Base-by-base conservation (phyloP, 2,329 filamentous ascomycete genomes). In the Arthrobotrys sphaeroides region DNA sequence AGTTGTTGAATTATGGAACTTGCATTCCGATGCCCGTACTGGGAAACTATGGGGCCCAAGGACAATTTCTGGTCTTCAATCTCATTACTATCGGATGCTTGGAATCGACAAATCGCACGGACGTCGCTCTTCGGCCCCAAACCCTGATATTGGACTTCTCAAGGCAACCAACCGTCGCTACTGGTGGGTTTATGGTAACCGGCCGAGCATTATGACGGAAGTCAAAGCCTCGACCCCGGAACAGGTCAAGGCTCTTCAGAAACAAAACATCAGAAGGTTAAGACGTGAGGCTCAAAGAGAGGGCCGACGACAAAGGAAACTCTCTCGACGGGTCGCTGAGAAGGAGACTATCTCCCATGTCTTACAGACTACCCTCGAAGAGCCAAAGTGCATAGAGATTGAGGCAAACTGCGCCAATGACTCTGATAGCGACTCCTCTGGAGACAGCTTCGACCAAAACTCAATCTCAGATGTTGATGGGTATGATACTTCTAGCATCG, bases 61-160 rank as follows among this genome's bases (percentile, higher is more conserved):
- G 18, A 75, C 72, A 16, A 75, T 75, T 9, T 75, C 72, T 9
- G 72, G 72, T 18, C 72, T 75, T 18, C 72, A 75, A n/a, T 75
- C 72, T 45, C 72, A 75, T 16, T 75, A 75, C 20, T 75, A 75
- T 42, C 45, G 72, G 4, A 75, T 75, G 72, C 38, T 75, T 18
- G 72, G 72, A 24, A 45, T 75, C 47, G 72, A 75, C 26, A 75
- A 75, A n/a, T 38, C 36, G 5, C 49, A 59, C 22, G 72, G 64
- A 12, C 62, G 51, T n/a, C 45, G 72, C 9, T 66, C 72, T 7
- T 75, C 72, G 5, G 72, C 72, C 7, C 72, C 72, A 13, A 75
- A 75, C 18, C 72, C 72, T 3, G 72, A 75, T 12, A 75, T 69
- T 36, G 72, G 72, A 20, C 55, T 75, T 9, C 40, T 75, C 24